Evolutionary conservation across 768 basidiomycete genomes (phyloP).

Genomic region (Phylloporus sp.): DNA sequence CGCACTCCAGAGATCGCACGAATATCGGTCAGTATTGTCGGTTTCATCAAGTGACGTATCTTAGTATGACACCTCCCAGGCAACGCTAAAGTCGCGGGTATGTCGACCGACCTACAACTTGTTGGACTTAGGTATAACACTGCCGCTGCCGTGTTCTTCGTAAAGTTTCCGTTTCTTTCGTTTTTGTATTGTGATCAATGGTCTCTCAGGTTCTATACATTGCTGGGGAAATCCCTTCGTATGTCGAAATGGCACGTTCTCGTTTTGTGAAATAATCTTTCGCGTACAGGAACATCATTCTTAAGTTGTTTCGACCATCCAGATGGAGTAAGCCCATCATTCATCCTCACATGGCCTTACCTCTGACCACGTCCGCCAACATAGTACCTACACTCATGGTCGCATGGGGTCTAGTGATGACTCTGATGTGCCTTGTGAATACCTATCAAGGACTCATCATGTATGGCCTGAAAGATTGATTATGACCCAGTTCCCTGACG

Average conservation of each 20-base stretch:
- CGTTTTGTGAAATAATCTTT: background rate
- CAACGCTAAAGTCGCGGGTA: constrained; percentile 42
- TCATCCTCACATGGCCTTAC: background rate
- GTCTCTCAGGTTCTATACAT: constrained; percentile 32
- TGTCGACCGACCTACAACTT: constrained; percentile 36
- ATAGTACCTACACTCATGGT: constrained; percentile 38
- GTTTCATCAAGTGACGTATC: background rate
- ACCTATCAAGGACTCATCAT: constrained; percentile 26
- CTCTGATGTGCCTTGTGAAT: constrained; percentile 35
- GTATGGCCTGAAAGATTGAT: constrained; percentile 22
- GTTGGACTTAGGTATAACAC: constrained; percentile 33
- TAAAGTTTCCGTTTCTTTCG: constrained; percentile 3
- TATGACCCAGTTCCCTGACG: background rate
- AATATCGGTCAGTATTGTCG: constrained; percentile 36
- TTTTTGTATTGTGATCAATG: background rate
- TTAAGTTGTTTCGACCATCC: constrained; percentile 33
- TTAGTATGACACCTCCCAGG: constrained; percentile 22
- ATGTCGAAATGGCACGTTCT: constrained; percentile 6
- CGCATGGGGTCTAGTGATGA: constrained; percentile 36
- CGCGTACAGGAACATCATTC: constrained; percentile 32
- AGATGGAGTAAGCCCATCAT: constrained; percentile 27
- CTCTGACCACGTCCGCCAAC: constrained; percentile 8
- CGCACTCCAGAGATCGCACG: constrained; percentile 35
- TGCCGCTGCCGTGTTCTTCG: constrained; percentile 37
- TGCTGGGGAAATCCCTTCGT: constrained; percentile 35